Percentiles rank a stretch among this genome's conserved stretches.
Evolutionary conservation across 2,329 filamentous ascomycete genomes (phyloP).

Genomic region (Aspergillus thermomutatus): DNA sequence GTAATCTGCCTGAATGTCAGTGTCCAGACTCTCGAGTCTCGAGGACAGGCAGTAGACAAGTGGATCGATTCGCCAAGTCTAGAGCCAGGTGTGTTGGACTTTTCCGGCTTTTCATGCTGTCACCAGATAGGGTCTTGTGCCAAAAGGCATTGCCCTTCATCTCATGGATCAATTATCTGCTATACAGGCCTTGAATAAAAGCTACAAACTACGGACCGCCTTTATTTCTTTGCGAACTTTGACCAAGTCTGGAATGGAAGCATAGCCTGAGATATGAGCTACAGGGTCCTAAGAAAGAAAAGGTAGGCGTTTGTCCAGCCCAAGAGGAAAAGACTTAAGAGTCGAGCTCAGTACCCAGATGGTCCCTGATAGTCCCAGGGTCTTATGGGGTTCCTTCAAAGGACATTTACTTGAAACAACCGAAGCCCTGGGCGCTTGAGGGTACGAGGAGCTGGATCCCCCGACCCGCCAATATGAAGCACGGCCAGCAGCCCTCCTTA

Average conservation of each 20-base stretch:
- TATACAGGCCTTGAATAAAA: neutral
- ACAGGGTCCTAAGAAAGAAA: neutral
- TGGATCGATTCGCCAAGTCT: neutral
- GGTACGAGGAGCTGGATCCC: neutral
- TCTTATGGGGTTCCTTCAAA: neutral
- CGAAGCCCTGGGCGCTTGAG: neutral
- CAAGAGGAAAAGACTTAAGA: neutral
- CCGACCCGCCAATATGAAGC: neutral
- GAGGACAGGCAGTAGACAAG: neutral
- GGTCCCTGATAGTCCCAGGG: neutral
- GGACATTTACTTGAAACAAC: neutral
- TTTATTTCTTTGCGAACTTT: neutral
- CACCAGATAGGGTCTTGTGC: neutral
- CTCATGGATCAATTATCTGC: neutral
- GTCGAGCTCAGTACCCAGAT: neutral
- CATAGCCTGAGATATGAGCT: neutral
- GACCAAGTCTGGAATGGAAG: neutral
- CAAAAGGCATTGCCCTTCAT: neutral
- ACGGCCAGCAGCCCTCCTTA: neutral
- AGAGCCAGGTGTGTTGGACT: neutral
- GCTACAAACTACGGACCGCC: neutral
- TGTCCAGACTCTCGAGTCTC: neutral
- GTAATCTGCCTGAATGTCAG: neutral
- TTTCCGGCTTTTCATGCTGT: neutral
- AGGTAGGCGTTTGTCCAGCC: neutral